Conservation (phyloP, 345 rosid species). For the Brassica rapa region DNA sequence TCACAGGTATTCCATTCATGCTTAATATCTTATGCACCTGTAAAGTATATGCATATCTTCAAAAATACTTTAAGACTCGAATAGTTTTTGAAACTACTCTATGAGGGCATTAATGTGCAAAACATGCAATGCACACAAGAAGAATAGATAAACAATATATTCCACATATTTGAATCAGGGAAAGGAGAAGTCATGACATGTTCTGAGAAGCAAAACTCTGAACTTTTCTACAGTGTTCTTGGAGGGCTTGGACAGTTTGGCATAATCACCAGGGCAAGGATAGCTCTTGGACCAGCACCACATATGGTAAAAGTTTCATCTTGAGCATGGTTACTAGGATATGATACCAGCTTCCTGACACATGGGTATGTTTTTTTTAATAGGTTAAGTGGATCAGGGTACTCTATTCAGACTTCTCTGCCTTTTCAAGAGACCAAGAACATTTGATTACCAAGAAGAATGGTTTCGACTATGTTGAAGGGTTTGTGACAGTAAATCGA, state of each 20-base stretch:
- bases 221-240: slow-evolving; percentile 82
- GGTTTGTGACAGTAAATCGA: slow-evolving; percentile 77
- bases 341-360: slow-evolving; percentile 22
- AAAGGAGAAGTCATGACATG: slow-evolving; percentile 81
- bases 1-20: slow-evolving; percentile 60
- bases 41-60: not conserved
- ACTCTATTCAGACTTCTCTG: slow-evolving; percentile 81
- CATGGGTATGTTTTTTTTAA: slow-evolving; percentile 18
- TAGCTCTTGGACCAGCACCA: slow-evolving; percentile 70
- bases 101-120: not conserved
- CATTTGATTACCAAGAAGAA: slow-evolving; percentile 57
- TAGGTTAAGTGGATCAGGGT: slow-evolving; percentile 96
- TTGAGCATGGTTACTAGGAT: not conserved
- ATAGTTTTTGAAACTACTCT: not conserved
- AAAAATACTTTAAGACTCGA: no score
- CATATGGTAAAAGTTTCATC: slow-evolving; percentile 52
- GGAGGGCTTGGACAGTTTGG: slow-evolving; percentile 99
- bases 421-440: slow-evolving; percentile 83
- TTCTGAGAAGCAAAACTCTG: slow-evolving; percentile 72
- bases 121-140: slow-evolving; percentile 27
- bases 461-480: slow-evolving; percentile 88
- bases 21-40: not conserved
- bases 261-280: slow-evolving; percentile 79
- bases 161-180: slow-evolving; percentile 53
- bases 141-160: slow-evolving; percentile 4